Evolutionary conservation across 768 basidiomycete genomes (phyloP), one percentile per base, ranked within the genome.

Genomic region (Boletus subcaerulescens): DNA sequence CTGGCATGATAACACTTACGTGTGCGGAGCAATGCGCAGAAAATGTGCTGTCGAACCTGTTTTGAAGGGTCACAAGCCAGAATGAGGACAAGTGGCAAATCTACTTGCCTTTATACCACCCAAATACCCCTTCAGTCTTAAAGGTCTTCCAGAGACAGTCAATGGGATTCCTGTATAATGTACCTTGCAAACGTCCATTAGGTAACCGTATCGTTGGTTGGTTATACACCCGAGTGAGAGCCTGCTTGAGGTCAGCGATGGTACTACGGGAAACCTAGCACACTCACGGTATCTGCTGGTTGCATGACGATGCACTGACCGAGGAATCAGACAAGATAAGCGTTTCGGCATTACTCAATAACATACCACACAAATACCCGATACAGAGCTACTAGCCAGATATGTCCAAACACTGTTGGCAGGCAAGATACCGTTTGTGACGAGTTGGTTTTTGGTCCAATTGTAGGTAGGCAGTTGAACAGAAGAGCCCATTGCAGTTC

Each of bases 71-170:
- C 11, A 33, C 62, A 17, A 59, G 26, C 22, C 8, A n/a, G 2
- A 10, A 8, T 4, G 55, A 39, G 14, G 14, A 39, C 15, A 24
- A 3, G 2, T 6, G 13, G 5, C 11, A 38, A 29, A 11, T 47
- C 5, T 36, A 58, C 63, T 47, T 59, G 83, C 93, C 95, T 77
- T 98, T 98, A 76, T 99, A 99, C 89, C 89, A 91, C n/a, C 93
- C 97, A 22, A 82, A 76, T 11, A 93, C 73, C 32, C 97, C 97
- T 74, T 99, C 97, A 0, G 87, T 76, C 67, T 86, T 86, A 60
- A 91, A 81, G 0, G 97, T 99, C 77, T 97, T 98, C 91, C 90
- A 96, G 47, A 99, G 76, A 74, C 96, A 98, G 63, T 98, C 94
- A 63, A 98, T 86, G 4, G 95, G 95, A 65, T 89, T 94, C 70